Evolutionary conservation across 1,284 basidiomycete genomes (phyloP).

Genomic region (Pascua sp.): DNA sequence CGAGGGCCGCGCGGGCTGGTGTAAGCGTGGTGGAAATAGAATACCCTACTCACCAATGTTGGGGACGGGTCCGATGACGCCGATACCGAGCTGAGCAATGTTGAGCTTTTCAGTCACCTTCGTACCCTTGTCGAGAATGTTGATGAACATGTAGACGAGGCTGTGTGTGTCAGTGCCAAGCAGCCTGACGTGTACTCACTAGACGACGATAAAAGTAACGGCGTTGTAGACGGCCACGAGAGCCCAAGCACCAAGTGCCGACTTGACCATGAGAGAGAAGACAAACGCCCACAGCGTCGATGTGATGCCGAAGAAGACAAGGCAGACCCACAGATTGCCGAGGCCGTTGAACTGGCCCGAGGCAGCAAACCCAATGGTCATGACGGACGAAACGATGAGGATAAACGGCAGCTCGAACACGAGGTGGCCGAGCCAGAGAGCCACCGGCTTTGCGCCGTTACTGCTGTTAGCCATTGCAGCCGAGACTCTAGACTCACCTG

Average conservation of each 20-base stretch:
- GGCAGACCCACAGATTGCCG: conserved; percentile 60
- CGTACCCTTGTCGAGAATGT: conserved; percentile 52
- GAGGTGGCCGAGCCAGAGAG: conserved; percentile 74
- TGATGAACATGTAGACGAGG: conserved; percentile 9
- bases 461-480: not conserved
- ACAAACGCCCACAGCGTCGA: conserved; percentile 67
- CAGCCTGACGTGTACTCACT: conserved; percentile 39
- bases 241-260: conserved; percentile 71
- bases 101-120: conserved; percentile 58
- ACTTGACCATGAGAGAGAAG: conserved; percentile 60
- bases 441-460: conserved; percentile 69
- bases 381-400: conserved; percentile 58
- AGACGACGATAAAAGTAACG: conserved; percentile 61
- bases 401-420: conserved; percentile 67
- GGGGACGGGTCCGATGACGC: conserved; percentile 64
- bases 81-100: conserved; percentile 66
- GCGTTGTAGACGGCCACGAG: conserved; percentile 69
- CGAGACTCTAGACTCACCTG: conserved; percentile 53
- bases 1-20: conserved; percentile 58
- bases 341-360: conserved; percentile 66
- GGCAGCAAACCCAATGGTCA: conserved; percentile 61
- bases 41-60: conserved; percentile 49
- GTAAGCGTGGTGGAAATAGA: not conserved
- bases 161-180: not conserved
- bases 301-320: conserved; percentile 67